Evolutionary conservation across 2,329 filamentous ascomycete species (phyloP), one percentile per base, ranked within the genome.

Genomic region (Byssothecium circinans): DNA sequence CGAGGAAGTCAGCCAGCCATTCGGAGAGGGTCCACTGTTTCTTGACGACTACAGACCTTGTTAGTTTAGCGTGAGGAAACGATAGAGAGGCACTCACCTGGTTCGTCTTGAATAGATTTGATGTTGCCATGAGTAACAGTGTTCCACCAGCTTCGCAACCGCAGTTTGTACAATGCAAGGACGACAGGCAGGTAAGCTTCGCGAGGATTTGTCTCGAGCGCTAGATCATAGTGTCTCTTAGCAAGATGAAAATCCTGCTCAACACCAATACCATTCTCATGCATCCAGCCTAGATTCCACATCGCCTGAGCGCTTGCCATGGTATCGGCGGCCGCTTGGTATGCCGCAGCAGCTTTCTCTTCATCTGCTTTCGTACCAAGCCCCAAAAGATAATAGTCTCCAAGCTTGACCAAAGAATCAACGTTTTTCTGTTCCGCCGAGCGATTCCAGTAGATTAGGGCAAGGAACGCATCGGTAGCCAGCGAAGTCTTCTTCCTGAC

Each of bases 231-330:
- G 72, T 91, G 96, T 44, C 94, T 81, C 74, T 99, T 99, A 2
- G 95, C 94, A 47, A 99, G 84, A 65, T 99, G 94, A 69, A 95
- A 99, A 67, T 99, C 94, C 68, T 99, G 94, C 45, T 88, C 87
- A 17, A 97, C 82, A 2, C 91, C 90, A 41, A 97, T 80, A 7
- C 94, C 94, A 64, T 97, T 96, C 73, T 99, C 94, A 65, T 99
- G 91, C 92, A 99, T 97, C 94, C 94, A 99, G 4, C 94, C 95
- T 12, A 99, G 78, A 62, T 99, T 97, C 82, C 91, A 99, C 47
- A 96, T 83, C 12, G 95, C 94, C 72, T 99, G 95, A 2, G 92
- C 94, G 60, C 90, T 95, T 65, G 91, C 87, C 58, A 92, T 85
- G 50, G 88, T 91, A 65, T 99, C 94, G 0, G 91, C 91, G 1